Evolutionary conservation across 768 basidiomycete genomes (phyloP).

Genomic region (Podaxis pistillaris): DNA sequence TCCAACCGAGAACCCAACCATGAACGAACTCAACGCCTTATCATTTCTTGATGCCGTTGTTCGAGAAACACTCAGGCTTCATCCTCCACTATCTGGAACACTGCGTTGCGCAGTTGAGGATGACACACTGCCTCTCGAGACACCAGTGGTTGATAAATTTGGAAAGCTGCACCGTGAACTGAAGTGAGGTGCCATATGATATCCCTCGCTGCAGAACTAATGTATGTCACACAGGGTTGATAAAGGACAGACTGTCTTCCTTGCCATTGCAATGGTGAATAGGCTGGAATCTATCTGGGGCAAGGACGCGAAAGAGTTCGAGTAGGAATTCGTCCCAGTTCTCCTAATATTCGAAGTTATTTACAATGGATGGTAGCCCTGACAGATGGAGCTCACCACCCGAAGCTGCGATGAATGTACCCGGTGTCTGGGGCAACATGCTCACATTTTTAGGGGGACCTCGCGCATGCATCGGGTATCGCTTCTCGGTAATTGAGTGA

Average conservation of each 20-base stretch:
- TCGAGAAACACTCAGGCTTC: constrained; percentile 55
- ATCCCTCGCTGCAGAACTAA: neutral
- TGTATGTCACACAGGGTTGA: constrained; percentile 26
- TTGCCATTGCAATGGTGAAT: constrained; percentile 55
- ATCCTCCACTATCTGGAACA: constrained; percentile 49
- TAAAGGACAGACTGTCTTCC: constrained; percentile 41
- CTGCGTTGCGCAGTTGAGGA: constrained; percentile 45
- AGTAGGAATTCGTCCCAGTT: constrained; percentile 27
- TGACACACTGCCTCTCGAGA: constrained; percentile 48
- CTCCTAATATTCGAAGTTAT: neutral
- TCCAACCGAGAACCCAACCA: constrained; percentile 54
- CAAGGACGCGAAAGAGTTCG: constrained; percentile 57
- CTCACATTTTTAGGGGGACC: constrained; percentile 63
- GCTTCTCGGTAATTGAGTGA: constrained; percentile 61
- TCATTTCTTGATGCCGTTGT: constrained; percentile 67
- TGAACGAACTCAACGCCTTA: constrained; percentile 65
- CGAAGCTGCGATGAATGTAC: constrained; percentile 40
- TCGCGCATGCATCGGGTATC: constrained; percentile 63
- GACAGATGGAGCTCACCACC: constrained; percentile 59
- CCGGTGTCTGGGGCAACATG: constrained; percentile 57
- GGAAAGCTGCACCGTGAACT: constrained; percentile 39
- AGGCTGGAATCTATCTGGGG: constrained; percentile 56
- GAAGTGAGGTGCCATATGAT: constrained; percentile 25
- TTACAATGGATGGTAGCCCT: constrained; percentile 32
- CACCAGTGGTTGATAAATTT: constrained; percentile 42